phyloP scores from a whole-genome alignment of 2,329 filamentous ascomycete genomes.

The Nigrospora oryzae region DNA sequence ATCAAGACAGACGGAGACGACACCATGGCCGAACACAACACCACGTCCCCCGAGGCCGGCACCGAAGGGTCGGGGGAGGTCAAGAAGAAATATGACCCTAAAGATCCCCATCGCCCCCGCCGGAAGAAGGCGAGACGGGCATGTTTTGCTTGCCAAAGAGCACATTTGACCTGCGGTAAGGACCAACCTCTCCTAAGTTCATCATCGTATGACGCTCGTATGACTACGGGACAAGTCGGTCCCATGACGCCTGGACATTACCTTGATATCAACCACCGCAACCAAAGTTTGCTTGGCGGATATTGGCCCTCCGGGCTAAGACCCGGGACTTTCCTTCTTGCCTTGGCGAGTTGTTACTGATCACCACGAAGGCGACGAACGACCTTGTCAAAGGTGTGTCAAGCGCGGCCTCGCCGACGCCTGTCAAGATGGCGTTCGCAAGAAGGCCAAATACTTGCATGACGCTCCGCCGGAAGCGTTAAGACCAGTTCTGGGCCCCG shows the following conservation, averaged over 20 bases:
- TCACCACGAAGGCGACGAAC: constrained; percentile 67
- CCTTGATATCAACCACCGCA: too few species aligned
- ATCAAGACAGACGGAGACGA: constrained; percentile 39
- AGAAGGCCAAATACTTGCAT: constrained; percentile 98
- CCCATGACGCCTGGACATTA: too few species aligned
- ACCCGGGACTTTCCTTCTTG: too few species aligned
- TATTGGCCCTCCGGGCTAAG: too few species aligned
- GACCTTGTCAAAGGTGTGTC: constrained; percentile 88
- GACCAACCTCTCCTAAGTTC: constrained; percentile 16
- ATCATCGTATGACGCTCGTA: constrained; percentile 4
- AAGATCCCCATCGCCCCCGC: constrained; percentile 81
- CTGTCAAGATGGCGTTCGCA: constrained; percentile 93
- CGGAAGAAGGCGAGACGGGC: constrained; percentile 94
- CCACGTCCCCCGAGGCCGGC: constrained; percentile 30
- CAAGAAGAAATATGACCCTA: constrained; percentile 69
- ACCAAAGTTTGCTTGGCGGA: too few species aligned
- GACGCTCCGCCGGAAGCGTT: constrained; percentile 87
- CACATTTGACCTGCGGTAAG: constrained; percentile 97
- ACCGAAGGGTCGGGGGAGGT: constrained; percentile 38
- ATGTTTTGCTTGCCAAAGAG: constrained; percentile 93
- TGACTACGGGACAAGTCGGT: not conserved
- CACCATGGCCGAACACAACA: constrained; percentile 39
- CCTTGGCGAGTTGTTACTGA: not conserved
- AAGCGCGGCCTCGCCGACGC: constrained; percentile 85
- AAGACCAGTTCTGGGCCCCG: constrained; percentile 72